Base-by-base conservation (phyloP, 805 yeast genomes). In the Pichia cephalocereana region DNA sequence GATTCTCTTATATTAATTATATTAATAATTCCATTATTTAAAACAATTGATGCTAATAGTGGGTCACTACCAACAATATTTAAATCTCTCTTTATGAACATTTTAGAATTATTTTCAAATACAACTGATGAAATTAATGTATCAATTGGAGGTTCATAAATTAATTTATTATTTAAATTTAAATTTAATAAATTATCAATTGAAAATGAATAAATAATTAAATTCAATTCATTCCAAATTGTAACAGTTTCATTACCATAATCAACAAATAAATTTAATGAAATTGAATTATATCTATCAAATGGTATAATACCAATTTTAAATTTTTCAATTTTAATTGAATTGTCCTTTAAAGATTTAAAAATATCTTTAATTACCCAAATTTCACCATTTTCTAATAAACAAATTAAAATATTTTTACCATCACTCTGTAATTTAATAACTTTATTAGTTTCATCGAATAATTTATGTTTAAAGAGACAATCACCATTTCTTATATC, bases 1-100 rank as follows among this genome's bases (percentile, higher is more conserved):
- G 53, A 40, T 11, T 52, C 54, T 46, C 82, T 61, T 3, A 74
- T 62, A 50, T 76, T 70, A 62, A 75, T 62, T 1, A 74, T 64
- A 1, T 70, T 55, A 6, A 75, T 72, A 14, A 65, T 58, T 17
- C 72, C 73, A 34, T 70, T 70, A 36, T 64, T 62, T 39, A 75
- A 53, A 9, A 71, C 61, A 39, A 72, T 41, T 0, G 60, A 67
- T 44, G 62, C 41, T 18, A 61, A 30, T 38, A 64, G 51, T 3
- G 65, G 58, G 48, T 65, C 68, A 4, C 54, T 49, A 8, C 68
- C 69, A 17, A 60, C 65, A 4, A 60, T 51, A 2, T 50, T 46
- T 8, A 30, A 41, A 34, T 60, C 55, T 38, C 57, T 42, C 4
- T 41, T 38, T 2, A 52, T 47, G n/a, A 46, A 44, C 4, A 51